Percentiles rank a stretch among this genome's conserved stretches.
phyloP scores from a whole-genome alignment of 2,329 filamentous ascomycete genomes.

The Ilyonectria robusta region DNA sequence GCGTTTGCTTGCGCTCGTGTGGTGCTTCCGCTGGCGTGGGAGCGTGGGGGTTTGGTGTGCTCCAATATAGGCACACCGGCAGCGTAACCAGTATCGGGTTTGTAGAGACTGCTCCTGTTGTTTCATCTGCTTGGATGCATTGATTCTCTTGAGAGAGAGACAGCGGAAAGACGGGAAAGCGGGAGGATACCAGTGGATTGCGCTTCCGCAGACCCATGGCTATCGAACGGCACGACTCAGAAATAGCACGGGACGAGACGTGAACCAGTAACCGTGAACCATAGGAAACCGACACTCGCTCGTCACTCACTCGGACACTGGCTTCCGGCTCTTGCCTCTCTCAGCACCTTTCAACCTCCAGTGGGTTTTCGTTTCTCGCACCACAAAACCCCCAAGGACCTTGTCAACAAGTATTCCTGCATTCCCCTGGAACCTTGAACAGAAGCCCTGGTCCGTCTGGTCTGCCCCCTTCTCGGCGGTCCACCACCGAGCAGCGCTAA shows the following conservation, averaged over 20 bases:
- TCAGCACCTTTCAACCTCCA: slow-evolving; percentile 17
- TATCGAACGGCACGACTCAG: slow-evolving; percentile 8
- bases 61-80: slow-evolving; percentile 19
- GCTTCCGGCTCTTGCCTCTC: slow-evolving; percentile 23
- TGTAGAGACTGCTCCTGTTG: background rate
- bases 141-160: background rate
- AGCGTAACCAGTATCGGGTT: background rate
- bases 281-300: background rate
- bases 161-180: background rate
- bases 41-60: slow-evolving; percentile 29
- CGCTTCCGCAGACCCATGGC: slow-evolving; percentile 1
- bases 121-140: background rate
- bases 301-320: background rate
- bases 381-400: slow-evolving; percentile 5
- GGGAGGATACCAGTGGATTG: background rate
- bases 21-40: slow-evolving; percentile 12
- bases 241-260: background rate
- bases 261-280: background rate
- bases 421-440: slow-evolving; percentile 17
- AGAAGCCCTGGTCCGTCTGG: slow-evolving; percentile 9
- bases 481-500: slow-evolving; percentile 34
- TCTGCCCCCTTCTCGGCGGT: slow-evolving; percentile 37
- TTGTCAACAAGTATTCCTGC: slow-evolving; percentile 11
- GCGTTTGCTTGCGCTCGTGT: slow-evolving; percentile 14
- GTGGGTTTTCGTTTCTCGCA: slow-evolving; percentile 12